These are phyloP conservation scores for Pseudogymnoascus sp. DNA, from an alignment of 2,329 filamentous ascomycete genomes.

Conservation along the genomic window DNA sequence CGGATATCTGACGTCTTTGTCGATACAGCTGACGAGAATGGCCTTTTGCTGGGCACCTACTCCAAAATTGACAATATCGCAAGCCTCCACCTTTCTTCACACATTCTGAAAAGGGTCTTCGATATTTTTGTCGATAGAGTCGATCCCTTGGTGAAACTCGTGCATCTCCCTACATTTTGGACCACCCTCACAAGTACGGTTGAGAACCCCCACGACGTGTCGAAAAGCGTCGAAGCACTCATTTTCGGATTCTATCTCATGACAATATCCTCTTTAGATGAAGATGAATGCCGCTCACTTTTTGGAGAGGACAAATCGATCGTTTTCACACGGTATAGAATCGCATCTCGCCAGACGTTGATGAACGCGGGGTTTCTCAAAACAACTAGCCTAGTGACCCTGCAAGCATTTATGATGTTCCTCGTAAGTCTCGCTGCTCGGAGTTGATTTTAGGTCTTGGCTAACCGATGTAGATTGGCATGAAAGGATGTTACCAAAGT, in stretches of 20 bases:
- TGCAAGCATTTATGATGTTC: conserved; percentile 15
- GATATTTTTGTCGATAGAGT: conserved; percentile 61
- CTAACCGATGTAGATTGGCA: conserved; percentile 10
- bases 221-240: conserved; percentile 12
- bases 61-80: not conserved
- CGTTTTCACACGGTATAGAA: conserved; percentile 10
- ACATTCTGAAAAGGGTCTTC: conserved; percentile 43
- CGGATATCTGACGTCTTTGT: conserved; percentile 2
- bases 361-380: conserved; percentile 15
- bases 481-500: conserved; percentile 8
- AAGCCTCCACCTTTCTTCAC: conserved; percentile 7
- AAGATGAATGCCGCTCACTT: conserved; percentile 11
- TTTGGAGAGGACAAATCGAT: conserved; percentile 12
- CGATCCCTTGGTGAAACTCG: conserved; percentile 59
- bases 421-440: conserved; percentile 10
- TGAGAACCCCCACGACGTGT: conserved; percentile 6
- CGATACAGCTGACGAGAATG: conserved; percentile 12
- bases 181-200: not conserved
- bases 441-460: not conserved
- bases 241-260: conserved; percentile 15
- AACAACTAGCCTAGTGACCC: conserved; percentile 11
- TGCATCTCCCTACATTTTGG: conserved; percentile 48
- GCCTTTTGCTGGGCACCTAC: conserved; percentile 10
- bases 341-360: conserved; percentile 12
- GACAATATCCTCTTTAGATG: conserved; percentile 7